These are phyloP conservation scores for Cucumis hystrix DNA, from an alignment of 306 rosid genomes.

Conservation along the genomic window DNA sequence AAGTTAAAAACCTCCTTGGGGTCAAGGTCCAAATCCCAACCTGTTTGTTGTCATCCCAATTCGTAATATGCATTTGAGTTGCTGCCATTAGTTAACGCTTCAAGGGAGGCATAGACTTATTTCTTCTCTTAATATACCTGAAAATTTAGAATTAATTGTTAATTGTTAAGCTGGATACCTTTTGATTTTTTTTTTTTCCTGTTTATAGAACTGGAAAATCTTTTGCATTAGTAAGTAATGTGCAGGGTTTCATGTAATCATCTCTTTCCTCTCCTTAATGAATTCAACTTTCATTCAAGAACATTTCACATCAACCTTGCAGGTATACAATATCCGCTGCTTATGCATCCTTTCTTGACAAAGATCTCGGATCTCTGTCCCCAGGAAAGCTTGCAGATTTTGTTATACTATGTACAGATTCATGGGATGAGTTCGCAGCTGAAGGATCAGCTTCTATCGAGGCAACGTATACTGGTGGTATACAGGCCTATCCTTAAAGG, in stretches of 20 bases:
- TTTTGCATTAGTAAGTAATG: background rate
- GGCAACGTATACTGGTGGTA: slow-evolving; percentile 68
- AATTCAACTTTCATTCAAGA: background rate
- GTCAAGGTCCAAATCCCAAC: background rate
- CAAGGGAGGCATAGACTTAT: background rate
- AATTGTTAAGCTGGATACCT: background rate
- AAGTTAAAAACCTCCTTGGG: background rate
- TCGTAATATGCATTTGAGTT: background rate
- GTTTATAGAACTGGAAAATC: background rate
- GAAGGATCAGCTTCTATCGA: slow-evolving; percentile 48
- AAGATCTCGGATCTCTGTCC: slow-evolving; percentile 52
- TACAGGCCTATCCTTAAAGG: slow-evolving; percentile 47
- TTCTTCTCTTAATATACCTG: background rate
- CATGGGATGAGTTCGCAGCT: slow-evolving; percentile 48
- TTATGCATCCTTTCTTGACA: slow-evolving; percentile 68
- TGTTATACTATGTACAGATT: slow-evolving; percentile 44
- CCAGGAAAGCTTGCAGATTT: slow-evolving; percentile 75
- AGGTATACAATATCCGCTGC: slow-evolving; percentile 82
- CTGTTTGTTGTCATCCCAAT: background rate
- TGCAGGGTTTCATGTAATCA: background rate
- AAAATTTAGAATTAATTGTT: background rate
- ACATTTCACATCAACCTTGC: slow-evolving; percentile 7
- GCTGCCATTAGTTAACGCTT: background rate
- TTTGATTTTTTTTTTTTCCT: no score
- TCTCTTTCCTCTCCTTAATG: background rate